Evolutionary conservation across 2,329 filamentous ascomycete species (phyloP).

Genomic region (Verticillium tricorpus): DNA sequence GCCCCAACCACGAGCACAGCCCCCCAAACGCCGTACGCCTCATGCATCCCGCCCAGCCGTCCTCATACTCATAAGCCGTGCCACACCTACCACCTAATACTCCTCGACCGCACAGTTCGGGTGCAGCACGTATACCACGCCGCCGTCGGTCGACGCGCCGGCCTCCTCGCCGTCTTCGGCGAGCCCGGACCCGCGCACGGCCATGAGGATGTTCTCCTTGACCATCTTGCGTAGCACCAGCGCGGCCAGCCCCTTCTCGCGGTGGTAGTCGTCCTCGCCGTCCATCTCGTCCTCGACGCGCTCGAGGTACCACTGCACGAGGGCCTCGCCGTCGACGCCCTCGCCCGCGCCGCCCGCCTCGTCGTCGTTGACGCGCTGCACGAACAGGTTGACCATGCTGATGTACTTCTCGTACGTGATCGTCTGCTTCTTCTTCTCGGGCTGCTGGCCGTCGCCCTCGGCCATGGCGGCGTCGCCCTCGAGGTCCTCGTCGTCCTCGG

Average conservation of each 20-base stretch:
- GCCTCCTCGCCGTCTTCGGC: conserved; percentile 30
- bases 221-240: conserved; percentile 96
- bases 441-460: conserved; percentile 26
- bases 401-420: conserved; percentile 97
- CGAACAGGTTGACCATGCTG: conserved; percentile 80
- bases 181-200: conserved; percentile 59
- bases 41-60: not conserved
- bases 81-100: conserved; percentile 22
- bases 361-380: conserved; percentile 78
- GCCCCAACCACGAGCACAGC: not conserved
- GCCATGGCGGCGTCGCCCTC: conserved; percentile 41
- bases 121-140: conserved; percentile 81
- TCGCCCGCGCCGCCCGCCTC: conserved; percentile 68
- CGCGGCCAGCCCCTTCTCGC: conserved; percentile 65
- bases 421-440: conserved; percentile 63
- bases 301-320: conserved; percentile 88
- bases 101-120: conserved; percentile 87
- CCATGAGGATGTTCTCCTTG: conserved; percentile 90
- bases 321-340: conserved; percentile 76
- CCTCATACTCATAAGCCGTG: not conserved
- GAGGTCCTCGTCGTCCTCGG: conserved; percentile 40
- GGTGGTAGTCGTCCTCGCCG: conserved; percentile 74
- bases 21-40: not conserved
- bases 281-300: conserved; percentile 80
- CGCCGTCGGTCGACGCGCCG: conserved; percentile 37